Evolutionary conservation across 768 basidiomycete species (phyloP).

Genomic region (Tylopilus sp.): DNA sequence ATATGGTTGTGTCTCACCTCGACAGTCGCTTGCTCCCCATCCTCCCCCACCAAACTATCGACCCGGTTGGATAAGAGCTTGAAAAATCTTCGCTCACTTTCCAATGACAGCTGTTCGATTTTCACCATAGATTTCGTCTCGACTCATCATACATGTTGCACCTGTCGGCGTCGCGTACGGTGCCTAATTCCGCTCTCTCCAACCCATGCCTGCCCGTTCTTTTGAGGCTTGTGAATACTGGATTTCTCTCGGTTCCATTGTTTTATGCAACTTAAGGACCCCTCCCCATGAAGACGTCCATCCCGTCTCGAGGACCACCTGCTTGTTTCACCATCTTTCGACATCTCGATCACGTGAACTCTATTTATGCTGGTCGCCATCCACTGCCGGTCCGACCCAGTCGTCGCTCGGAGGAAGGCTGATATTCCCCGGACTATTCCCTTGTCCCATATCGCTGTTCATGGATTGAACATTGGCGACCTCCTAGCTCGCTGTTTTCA

Average conservation of each 20-base stretch:
- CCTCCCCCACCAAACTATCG: slow-evolving; percentile 43
- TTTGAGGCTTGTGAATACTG: slow-evolving; percentile 36
- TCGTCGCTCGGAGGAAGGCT: slow-evolving; percentile 24
- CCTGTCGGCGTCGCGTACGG: slow-evolving; percentile 29
- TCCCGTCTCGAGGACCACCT: slow-evolving; percentile 52
- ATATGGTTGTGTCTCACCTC: slow-evolving; percentile 38
- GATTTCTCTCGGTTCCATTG: slow-evolving; percentile 26
- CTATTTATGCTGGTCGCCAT: slow-evolving; percentile 29
- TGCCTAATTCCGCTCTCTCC: slow-evolving; percentile 43
- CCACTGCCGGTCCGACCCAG: slow-evolving; percentile 19
- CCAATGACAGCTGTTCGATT: slow-evolving; percentile 9
- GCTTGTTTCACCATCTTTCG: slow-evolving; percentile 28
- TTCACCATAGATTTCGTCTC: slow-evolving; percentile 28
- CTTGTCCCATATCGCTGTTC: slow-evolving; percentile 30
- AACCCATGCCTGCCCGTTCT: slow-evolving; percentile 31
- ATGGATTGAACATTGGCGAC: slow-evolving; percentile 36
- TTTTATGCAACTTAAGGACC: slow-evolving; percentile 25
- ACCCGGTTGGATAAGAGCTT: slow-evolving; percentile 49
- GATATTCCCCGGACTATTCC: slow-evolving; percentile 32
- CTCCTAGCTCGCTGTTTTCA: slow-evolving; percentile 25
- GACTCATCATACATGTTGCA: slow-evolving; percentile 30
- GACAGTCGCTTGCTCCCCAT: slow-evolving; percentile 43
- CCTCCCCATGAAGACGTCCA: slow-evolving; percentile 52
- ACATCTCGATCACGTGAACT: slow-evolving; percentile 29
- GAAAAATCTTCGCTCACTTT: slow-evolving; percentile 20